Percentiles rank a stretch among this genome's conserved stretches.
phyloP scores from a whole-genome alignment of 2,329 filamentous ascomycete genomes.

The Endoconidiophora laricicola region DNA sequence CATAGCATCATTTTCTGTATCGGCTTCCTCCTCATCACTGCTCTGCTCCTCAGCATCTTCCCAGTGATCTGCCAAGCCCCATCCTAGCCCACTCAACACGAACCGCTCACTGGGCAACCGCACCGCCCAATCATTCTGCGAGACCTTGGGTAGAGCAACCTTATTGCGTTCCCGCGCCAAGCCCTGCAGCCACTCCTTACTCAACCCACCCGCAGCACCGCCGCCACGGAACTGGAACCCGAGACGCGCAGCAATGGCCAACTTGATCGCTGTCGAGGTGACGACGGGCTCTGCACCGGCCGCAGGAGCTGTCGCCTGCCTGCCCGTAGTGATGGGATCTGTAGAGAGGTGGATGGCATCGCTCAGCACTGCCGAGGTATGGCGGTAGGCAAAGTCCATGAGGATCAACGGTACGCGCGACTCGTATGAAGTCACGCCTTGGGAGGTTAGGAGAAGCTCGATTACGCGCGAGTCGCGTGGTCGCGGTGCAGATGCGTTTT shows the following conservation, averaged over 20 bases:
- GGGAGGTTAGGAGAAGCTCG: slow-evolving; percentile 61
- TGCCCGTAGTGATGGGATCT: slow-evolving; percentile 46
- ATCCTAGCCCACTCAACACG: slow-evolving; percentile 47
- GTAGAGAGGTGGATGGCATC: slow-evolving; percentile 53
- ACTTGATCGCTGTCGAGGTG: slow-evolving; percentile 47
- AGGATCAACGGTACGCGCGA: slow-evolving; percentile 67
- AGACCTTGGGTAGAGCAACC: slow-evolving; percentile 44
- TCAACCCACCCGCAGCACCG: slow-evolving; percentile 35
- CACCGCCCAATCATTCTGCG: slow-evolving; percentile 50
- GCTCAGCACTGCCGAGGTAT: slow-evolving; percentile 53
- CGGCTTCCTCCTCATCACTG: slow-evolving; percentile 25
- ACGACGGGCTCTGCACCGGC: slow-evolving; percentile 38
- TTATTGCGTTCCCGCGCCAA: slow-evolving; percentile 57
- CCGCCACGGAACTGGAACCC: slow-evolving; percentile 51
- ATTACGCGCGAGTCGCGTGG: slow-evolving; percentile 67
- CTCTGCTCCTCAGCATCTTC: slow-evolving; percentile 27
- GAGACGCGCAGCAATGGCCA: slow-evolving; percentile 54
- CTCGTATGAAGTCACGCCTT: slow-evolving; percentile 66
- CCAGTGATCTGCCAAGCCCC: slow-evolving; percentile 46
- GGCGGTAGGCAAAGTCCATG: slow-evolving; percentile 74
- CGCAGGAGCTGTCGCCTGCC: slow-evolving; percentile 31
- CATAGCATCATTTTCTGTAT: slow-evolving; percentile 28
- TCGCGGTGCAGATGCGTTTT: slow-evolving; percentile 32
- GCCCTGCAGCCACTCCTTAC: slow-evolving; percentile 63
- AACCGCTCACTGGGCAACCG: slow-evolving; percentile 51